Evolutionary conservation across 75 land plant genomes (phyloP), one percentile per base, ranked within the genome.

Genomic region (Pseudotsuga menziesii): DNA sequence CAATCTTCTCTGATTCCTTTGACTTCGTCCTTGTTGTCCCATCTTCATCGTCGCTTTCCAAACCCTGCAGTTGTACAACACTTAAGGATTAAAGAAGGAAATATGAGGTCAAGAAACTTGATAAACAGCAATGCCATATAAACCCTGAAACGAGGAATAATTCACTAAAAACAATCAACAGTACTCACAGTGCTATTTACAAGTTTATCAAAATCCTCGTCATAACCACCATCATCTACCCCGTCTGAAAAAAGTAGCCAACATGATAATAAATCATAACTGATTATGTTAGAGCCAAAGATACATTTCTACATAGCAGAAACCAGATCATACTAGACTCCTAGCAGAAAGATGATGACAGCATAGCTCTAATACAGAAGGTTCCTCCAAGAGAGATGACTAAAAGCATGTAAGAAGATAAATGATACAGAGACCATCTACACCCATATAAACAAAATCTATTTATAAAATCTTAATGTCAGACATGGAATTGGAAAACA

Each of bases 151-250:
- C 14, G 3, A 27, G 0, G 44, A 19, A 48, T 16, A 48, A 72
- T 23, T 48, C 16, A 44, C 6, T 70, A 32, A 72, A 23, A 3
- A 4, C 9, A 73, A 55, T 73, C 55, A 23, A 23, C 29, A 29
- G 44, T 26, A 44, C 86, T 69, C 61, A 81, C 82, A 71, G 80
- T 78, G 56, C 58, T 60, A 48, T 74, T 79, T 20, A 78, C 84
- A 69, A 85, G 75, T n/a, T 82, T 84, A 69, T 88, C 89, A 77
- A 88, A 85, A 72, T 74, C 75, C 44, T 74, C 75, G 52, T 84
- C 89, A 80, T 79, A 86, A 76, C 80, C 88, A 44, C 55, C 78
- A n/a, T 41, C 86, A 77, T 77, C 83, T 27, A 74, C 89, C 61
- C 57, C 89, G 79, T 84, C 89, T 87, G 83, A 70, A 64, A 35